Evolutionary conservation across 2,329 filamentous ascomycete genomes (phyloP).

Genomic region (Didymella sp.): DNA sequence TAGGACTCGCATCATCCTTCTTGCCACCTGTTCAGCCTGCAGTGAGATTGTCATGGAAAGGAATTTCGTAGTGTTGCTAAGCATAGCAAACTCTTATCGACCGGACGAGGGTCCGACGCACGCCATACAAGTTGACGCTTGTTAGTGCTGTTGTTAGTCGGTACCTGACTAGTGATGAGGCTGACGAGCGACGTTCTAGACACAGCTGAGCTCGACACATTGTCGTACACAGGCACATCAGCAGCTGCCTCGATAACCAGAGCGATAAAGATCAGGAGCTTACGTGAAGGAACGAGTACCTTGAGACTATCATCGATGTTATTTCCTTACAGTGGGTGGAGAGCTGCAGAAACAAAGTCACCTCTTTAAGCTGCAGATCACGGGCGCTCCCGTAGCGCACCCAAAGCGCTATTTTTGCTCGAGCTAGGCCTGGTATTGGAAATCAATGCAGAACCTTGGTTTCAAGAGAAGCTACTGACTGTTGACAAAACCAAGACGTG

Average conservation of each 20-base stretch:
- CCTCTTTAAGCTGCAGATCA: slow-evolving; percentile 21
- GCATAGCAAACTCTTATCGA: slow-evolving; percentile 11
- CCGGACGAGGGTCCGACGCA: slow-evolving; percentile 3
- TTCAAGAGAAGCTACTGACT: background rate
- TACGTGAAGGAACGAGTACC: background rate
- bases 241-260: too few relatives aligned
- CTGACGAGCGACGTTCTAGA: slow-evolving; percentile 2
- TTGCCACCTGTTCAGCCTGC: background rate
- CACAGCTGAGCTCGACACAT: background rate
- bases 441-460: slow-evolving; percentile 5
- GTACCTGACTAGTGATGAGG: slow-evolving; percentile 19
- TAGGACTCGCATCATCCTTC: background rate
- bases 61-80: background rate
- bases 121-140: background rate
- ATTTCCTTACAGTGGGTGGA: background rate
- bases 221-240: background rate
- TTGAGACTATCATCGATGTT: background rate
- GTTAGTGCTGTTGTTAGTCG: slow-evolving; percentile 10
- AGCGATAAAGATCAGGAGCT: background rate
- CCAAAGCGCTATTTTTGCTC: slow-evolving; percentile 7
- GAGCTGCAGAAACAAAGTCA: slow-evolving; percentile 3
- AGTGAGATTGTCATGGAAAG: background rate
- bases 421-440: slow-evolving; percentile 4
- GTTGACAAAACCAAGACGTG: background rate
- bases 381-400: slow-evolving; percentile 26